Percentiles rank a stretch among this genome's conserved stretches.
Conservation (phyloP, 805 yeast species). For the Starmera quercuum region DNA sequence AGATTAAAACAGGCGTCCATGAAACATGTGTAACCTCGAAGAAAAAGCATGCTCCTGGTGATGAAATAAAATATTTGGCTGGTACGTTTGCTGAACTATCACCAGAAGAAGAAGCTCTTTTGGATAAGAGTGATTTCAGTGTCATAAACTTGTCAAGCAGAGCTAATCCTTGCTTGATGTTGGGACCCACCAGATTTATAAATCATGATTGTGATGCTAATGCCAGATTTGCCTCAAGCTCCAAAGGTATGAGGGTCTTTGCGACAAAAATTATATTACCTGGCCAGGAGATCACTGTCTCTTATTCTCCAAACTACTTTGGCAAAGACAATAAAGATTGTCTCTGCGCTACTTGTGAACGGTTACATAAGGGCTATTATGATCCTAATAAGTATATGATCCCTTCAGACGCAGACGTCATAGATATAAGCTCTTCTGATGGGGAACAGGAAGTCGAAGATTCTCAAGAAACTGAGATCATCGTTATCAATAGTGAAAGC, state of each 20-base stretch:
- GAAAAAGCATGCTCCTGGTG: conserved; percentile 19
- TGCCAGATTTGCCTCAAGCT: conserved; percentile 25
- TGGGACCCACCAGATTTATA: conserved; percentile 41
- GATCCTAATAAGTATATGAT: conserved; percentile 10
- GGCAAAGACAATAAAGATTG: conserved; percentile 35
- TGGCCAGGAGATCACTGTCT: conserved; percentile 42
- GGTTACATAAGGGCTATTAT: conserved; percentile 21
- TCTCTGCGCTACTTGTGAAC: conserved; percentile 36
- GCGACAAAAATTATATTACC: conserved; percentile 26
- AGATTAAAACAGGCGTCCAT: conserved; percentile 5
- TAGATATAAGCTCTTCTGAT: conserved; percentile 4
- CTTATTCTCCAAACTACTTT: conserved; percentile 34
- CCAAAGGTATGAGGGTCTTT: conserved; percentile 23
- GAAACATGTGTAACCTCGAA: conserved; percentile 34
- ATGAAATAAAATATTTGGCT: conserved; percentile 24
- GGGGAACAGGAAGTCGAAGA: not conserved
- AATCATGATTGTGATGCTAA: conserved; percentile 42
- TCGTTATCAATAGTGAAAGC: not conserved
- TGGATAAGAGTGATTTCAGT: conserved; percentile 33
- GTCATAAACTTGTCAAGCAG: conserved; percentile 27
- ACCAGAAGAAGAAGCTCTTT: conserved; percentile 23
- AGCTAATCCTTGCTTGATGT: conserved; percentile 30
- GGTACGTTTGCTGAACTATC: conserved; percentile 30
- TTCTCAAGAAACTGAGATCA: not conserved
- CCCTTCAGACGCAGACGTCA: conserved; percentile 4